phyloP scores from a whole-genome alignment of 345 rosid genomes.

The Gossypium thurberi region DNA sequence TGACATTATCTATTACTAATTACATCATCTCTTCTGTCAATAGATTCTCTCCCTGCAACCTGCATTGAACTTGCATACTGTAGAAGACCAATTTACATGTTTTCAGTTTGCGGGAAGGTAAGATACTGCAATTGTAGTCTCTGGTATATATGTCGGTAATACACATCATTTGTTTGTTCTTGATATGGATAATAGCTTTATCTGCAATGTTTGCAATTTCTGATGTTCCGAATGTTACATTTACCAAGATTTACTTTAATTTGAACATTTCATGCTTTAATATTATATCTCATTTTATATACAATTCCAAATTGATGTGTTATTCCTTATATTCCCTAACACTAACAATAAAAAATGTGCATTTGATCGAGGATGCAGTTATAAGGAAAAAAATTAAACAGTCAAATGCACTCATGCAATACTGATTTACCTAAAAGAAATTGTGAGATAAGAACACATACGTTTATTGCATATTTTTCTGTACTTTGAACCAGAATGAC shows the following conservation, averaged over 20 bases:
- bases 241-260: background rate
- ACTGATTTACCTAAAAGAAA: background rate
- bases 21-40: conserved; percentile 9
- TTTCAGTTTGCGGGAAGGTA: conserved; percentile 51
- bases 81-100: conserved; percentile 62
- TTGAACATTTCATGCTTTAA: background rate
- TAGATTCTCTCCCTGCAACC: conserved; percentile 54
- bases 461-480: background rate
- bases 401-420: background rate
- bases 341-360: background rate
- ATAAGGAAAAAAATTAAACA: background rate
- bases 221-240: background rate
- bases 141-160: background rate
- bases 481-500: background rate
- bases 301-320: background rate
- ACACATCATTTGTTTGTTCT: background rate
- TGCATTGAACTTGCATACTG: conserved; percentile 41
- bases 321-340: background rate
- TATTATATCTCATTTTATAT: background rate
- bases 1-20: background rate
- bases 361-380: background rate
- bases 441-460: background rate
- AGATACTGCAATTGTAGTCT: conserved; percentile 22
- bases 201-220: background rate
- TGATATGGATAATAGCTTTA: background rate